These are phyloP conservation scores for Dryadomyces sulphureus DNA, from an alignment of 2,329 filamentous ascomycete species.

Conservation along the genomic window DNA sequence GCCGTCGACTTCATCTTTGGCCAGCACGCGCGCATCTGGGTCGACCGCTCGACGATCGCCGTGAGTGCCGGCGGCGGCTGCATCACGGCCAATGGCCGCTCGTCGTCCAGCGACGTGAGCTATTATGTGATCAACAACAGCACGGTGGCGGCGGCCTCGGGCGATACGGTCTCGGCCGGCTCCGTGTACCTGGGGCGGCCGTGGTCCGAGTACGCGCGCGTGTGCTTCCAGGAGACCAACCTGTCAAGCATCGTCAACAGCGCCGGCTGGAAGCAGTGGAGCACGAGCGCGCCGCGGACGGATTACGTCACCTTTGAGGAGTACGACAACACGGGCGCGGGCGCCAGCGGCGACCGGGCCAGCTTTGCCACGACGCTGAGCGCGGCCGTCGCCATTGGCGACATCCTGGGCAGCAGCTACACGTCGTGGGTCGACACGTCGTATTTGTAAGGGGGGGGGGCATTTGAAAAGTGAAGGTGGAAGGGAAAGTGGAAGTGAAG, in stretches of 20 bases:
- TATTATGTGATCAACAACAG: constrained; percentile 33
- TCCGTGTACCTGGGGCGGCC: constrained; percentile 43
- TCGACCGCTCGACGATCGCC: constrained; percentile 15
- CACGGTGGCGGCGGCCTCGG: constrained; percentile 16
- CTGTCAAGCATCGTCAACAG: constrained; percentile 42
- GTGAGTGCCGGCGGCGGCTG: constrained; percentile 20
- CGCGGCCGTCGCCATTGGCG: constrained; percentile 18
- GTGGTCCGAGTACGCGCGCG: constrained; percentile 30
- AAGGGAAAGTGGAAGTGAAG: no score
- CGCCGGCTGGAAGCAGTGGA: constrained; percentile 37
- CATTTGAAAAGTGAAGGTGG: no score
- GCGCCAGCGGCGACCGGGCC: constrained; percentile 37
- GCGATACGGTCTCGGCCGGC: constrained; percentile 22
- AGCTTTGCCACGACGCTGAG: constrained; percentile 22
- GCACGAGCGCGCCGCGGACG: constrained; percentile 17
- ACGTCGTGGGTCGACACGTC: constrained; percentile 4
- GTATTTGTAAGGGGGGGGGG: constrained; percentile 3
- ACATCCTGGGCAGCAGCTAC: constrained; percentile 16
- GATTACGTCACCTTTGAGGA: constrained; percentile 25
- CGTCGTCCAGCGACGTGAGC: constrained; percentile 18
- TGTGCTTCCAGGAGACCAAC: constrained; percentile 30
- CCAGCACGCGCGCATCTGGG: constrained; percentile 16
- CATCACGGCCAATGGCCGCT: constrained; percentile 13
- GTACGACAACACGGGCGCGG: constrained; percentile 42
- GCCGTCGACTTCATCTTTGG: constrained; percentile 20